phyloP scores from a whole-genome alignment of 352 stramenopile genomes.

The Phytopythium boreale region DNA sequence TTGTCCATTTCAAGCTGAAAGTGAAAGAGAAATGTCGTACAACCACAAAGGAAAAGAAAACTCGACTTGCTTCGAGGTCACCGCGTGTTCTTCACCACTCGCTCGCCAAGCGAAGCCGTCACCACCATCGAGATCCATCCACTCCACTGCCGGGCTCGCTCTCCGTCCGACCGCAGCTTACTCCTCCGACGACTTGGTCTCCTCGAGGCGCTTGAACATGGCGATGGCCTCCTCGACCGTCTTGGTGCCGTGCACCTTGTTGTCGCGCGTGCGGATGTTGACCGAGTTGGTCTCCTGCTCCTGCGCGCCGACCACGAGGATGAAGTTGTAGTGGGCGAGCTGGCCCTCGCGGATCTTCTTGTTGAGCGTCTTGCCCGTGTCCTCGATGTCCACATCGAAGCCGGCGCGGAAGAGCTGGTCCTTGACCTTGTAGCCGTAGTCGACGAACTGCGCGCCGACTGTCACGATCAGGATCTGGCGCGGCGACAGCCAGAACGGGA shows the following conservation, averaged over 20 bases:
- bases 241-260: conserved; percentile 93
- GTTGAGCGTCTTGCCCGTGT: conserved; percentile 95
- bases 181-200: conserved; percentile 63
- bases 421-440: conserved; percentile 94
- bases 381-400: conserved; percentile 96
- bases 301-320: conserved; percentile 94
- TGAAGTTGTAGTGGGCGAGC: conserved; percentile 98
- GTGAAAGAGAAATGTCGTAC: background rate
- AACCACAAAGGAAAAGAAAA: background rate
- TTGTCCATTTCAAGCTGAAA: background rate
- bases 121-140: background rate
- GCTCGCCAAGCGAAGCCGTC: no score
- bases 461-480: conserved; percentile 95
- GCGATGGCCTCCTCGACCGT: conserved; percentile 93
- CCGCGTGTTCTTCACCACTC: no score
- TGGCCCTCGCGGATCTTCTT: conserved; percentile 98
- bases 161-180: conserved; percentile 18
- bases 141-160: background rate
- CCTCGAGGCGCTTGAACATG: conserved; percentile 88
- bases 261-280: conserved; percentile 94
- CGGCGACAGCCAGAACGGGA: conserved; percentile 98
- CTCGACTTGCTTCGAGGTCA: no score
- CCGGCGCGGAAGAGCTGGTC: conserved; percentile 89
- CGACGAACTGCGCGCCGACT: conserved; percentile 91
- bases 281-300: conserved; percentile 90